Evolutionary conservation across 169 alveolate species (phyloP), one percentile per base, ranked within the genome.

Genomic region (Plasmodium blacklocki): DNA sequence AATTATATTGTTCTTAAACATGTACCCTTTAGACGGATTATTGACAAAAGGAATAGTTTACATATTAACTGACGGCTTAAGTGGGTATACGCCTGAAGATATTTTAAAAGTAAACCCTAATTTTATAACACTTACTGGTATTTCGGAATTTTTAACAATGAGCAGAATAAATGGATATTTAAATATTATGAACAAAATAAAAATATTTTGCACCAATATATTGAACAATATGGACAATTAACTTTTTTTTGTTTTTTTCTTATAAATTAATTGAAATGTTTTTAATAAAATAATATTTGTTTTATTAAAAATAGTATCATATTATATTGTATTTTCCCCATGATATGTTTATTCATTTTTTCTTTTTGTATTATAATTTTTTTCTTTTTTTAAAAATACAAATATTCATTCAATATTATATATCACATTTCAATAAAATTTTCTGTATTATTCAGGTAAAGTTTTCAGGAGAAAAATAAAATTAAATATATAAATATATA

Each of bases 21-120:
- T 39, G 9, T 39, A 39, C 47, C 5, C 47, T 63, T 23, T 63
- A 85, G 91, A 85, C 43, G 91, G 91, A 43, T 58, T 85, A 15
- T 50, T 85, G 23, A 85, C 91, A 62, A 85, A 85, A 58, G 91
- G 91, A 45, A 85, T 85, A n/a, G 91, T 85, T 6, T 85, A 85
- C 54, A 85, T 85, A 32, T 70, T 85, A 71, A 73, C 59, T 11
- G 91, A 85, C 9, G 91, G 91, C n/a, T 52, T 85, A 66, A 85
- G 91, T n/a, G 91, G 91, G 12, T 70, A 85, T 60, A 21, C 86
- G 6, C 91, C 91, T 50, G 86, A 70, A 47, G 68, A 85, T 47
- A 85, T 85, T 43, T 45, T 85, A 49, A 45, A 73, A 50, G 91
- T 85, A 70, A 71, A 85, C 66, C 91, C 91, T 18, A 70, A 85